These are phyloP conservation scores for Tephrocybe sp. DNA, from an alignment of 768 basidiomycete genomes.

Conservation along the genomic window DNA sequence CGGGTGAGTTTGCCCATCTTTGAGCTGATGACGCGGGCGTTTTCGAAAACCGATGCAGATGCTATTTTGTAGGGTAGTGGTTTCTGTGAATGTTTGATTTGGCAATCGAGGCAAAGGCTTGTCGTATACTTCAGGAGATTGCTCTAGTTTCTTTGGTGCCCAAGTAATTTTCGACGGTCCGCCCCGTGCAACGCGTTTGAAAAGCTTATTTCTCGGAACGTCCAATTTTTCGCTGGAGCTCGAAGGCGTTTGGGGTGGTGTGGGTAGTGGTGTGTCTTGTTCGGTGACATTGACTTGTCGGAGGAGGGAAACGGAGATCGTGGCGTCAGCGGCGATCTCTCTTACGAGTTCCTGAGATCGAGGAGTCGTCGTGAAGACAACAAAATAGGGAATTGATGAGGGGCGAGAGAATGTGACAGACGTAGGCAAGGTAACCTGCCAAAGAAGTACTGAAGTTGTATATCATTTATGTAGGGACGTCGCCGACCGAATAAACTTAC, in stretches of 20 bases:
- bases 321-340: conserved; percentile 72
- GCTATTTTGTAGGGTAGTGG: conserved; percentile 45
- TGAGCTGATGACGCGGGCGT: conserved; percentile 50
- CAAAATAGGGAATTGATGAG: conserved; percentile 67
- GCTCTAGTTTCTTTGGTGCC: conserved; percentile 23
- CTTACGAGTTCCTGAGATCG: conserved; percentile 52
- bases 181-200: conserved; percentile 35
- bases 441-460: not conserved
- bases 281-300: conserved; percentile 59
- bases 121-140: conserved; percentile 28
- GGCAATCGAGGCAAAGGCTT: conserved; percentile 46
- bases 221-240: conserved; percentile 44
- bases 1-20: conserved; percentile 39
- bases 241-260: conserved; percentile 50
- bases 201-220: conserved; percentile 27
- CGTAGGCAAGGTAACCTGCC: conserved; percentile 64
- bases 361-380: conserved; percentile 68
- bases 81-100: conserved; percentile 39
- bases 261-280: conserved; percentile 37
- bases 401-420: conserved; percentile 60
- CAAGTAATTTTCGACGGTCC: conserved; percentile 25
- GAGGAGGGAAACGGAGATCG: conserved; percentile 64
- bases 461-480: not conserved
- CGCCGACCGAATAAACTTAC: conserved; percentile 40
- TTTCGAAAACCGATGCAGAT: conserved; percentile 73